phyloP scores from a whole-genome alignment of 805 yeast species.

The Kazachstania psychrophila region DNA sequence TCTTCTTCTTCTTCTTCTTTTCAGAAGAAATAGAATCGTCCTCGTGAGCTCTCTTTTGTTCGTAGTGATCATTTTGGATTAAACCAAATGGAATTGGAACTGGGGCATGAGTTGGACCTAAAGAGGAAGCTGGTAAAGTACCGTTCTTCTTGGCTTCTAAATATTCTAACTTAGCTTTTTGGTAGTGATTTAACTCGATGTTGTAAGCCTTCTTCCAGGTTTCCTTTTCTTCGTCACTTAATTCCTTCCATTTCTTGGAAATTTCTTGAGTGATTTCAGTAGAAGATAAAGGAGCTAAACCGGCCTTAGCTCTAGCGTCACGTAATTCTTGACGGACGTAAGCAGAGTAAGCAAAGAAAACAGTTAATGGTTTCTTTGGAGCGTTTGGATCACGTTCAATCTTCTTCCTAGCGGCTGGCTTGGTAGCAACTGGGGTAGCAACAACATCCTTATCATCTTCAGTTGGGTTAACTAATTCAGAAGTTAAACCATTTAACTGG shows the following conservation, averaged over 20 bases:
- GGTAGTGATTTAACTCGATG: slow-evolving; percentile 38
- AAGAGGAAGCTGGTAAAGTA: slow-evolving; percentile 16
- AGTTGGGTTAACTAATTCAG: slow-evolving; percentile 27
- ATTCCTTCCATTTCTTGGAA: slow-evolving; percentile 67
- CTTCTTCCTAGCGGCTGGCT: slow-evolving; percentile 34
- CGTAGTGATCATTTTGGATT: slow-evolving; percentile 18
- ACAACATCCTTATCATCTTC: slow-evolving; percentile 26
- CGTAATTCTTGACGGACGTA: slow-evolving; percentile 62
- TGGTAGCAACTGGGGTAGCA: slow-evolving; percentile 13
- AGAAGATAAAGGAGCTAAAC: slow-evolving; percentile 56
- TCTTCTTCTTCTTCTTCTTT: slow-evolving; percentile 42
- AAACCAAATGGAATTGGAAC: slow-evolving; percentile 33
- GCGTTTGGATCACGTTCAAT: slow-evolving; percentile 80
- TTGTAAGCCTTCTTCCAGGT: slow-evolving; percentile 56
- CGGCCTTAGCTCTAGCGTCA: slow-evolving; percentile 52
- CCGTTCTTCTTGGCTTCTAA: slow-evolving; percentile 38
- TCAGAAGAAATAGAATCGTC: slow-evolving; percentile 28
- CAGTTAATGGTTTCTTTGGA: slow-evolving; percentile 89
- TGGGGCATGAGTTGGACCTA: slow-evolving; percentile 33
- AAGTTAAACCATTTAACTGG: slow-evolving; percentile 24
- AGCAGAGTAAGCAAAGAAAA: slow-evolving; percentile 71
- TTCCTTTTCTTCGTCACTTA: slow-evolving; percentile 60
- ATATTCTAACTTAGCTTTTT: slow-evolving; percentile 38
- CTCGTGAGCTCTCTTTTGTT: slow-evolving; percentile 33
- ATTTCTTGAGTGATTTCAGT: slow-evolving; percentile 73